Conservation (phyloP, 1,284 basidiomycete species). For the Pseudozyma thailandica region DNA sequence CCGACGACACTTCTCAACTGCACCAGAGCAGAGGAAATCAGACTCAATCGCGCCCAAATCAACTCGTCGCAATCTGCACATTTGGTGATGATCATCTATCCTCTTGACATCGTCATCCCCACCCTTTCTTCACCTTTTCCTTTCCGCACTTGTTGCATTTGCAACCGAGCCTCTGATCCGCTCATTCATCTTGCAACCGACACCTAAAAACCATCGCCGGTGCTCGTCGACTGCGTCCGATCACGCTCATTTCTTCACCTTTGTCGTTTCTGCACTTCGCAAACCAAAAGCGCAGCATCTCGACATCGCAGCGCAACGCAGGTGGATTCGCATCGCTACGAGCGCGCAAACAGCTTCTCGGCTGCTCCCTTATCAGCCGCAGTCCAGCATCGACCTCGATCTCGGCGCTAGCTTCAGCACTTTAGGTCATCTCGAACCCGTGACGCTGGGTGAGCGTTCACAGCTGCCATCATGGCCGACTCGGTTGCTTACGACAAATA, state of each 20-base stretch:
- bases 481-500: conserved; percentile 55
- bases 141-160: conserved; percentile 20
- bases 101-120: conserved; percentile 16
- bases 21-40: conserved; percentile 4
- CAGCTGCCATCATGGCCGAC: conserved; percentile 40
- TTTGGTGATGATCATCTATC: conserved; percentile 8
- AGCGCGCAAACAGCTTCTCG: background rate
- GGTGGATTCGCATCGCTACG: background rate
- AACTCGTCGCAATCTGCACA: conserved; percentile 10
- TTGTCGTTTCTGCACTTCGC: conserved; percentile 3
- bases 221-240: conserved; percentile 36
- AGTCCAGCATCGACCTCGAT: background rate
- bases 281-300: conserved; percentile 11
- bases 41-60: background rate
- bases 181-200: conserved; percentile 5
- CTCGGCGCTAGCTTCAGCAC: conserved; percentile 1
- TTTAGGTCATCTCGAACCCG: conserved; percentile 1
- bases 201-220: conserved; percentile 2
- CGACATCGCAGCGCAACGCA: conserved; percentile 7
- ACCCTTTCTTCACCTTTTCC: conserved; percentile 1
- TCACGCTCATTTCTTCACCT: conserved; percentile 28
- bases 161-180: conserved; percentile 43
- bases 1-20: background rate
- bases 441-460: conserved; percentile 24
- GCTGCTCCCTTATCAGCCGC: background rate